Conservation (phyloP, 2,329 filamentous ascomycete genomes). For the Cytospora schulzeri region DNA sequence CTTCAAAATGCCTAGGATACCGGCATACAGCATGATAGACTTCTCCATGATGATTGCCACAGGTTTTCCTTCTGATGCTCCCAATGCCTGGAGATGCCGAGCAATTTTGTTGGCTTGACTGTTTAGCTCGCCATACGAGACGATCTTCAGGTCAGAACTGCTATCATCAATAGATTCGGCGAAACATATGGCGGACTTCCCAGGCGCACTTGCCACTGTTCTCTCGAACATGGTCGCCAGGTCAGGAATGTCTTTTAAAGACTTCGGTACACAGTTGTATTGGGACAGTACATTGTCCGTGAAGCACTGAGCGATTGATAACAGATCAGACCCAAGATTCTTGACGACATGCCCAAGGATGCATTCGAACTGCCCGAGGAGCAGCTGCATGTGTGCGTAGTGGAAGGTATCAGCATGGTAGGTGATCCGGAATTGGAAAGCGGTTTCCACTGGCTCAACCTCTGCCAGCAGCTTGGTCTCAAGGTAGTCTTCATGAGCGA, state of each 20-base stretch:
- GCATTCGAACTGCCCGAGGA: constrained; percentile 64
- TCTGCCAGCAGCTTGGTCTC: constrained; percentile 79
- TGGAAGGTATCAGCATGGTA: constrained; percentile 55
- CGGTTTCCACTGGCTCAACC: constrained; percentile 61
- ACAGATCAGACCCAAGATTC: constrained; percentile 34
- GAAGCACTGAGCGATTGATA: constrained; percentile 34
- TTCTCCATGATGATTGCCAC: constrained; percentile 81
- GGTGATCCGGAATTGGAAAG: constrained; percentile 49
- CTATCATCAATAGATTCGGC: constrained; percentile 48
- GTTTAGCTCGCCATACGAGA: constrained; percentile 71
- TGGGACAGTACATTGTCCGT: constrained; percentile 46
- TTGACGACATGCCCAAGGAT: constrained; percentile 42
- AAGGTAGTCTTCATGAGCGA: constrained; percentile 67
- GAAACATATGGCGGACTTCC: constrained; percentile 66
- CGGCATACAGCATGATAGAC: constrained; percentile 69
- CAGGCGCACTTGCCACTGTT: constrained; percentile 50
- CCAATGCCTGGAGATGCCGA: constrained; percentile 50
- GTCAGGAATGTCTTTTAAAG: constrained; percentile 42
- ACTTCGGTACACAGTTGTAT: constrained; percentile 46
- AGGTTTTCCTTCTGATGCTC: constrained; percentile 55
- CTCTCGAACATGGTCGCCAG: constrained; percentile 58
- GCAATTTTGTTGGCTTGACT: constrained; percentile 65
- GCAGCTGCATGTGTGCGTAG: constrained; percentile 51
- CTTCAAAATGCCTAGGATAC: constrained; percentile 75
- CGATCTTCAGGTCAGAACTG: constrained; percentile 38